Evolutionary conservation across 2,329 filamentous ascomycete genomes (phyloP), one percentile per base, ranked within the genome.

Genomic region (Sclerotinia trifoliorum): DNA sequence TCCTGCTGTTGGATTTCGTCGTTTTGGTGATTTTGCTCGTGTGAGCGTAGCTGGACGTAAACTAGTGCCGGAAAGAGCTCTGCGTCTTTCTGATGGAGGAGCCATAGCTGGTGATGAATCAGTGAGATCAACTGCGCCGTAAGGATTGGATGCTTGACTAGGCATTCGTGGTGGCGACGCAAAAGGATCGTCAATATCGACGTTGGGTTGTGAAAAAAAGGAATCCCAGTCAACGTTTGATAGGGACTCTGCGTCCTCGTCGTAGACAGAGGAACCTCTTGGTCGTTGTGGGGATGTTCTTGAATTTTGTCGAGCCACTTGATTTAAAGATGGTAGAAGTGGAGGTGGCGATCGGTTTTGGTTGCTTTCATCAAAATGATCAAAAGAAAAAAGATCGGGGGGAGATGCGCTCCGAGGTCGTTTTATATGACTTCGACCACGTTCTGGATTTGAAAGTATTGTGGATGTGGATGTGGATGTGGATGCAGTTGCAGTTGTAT

Each of bases 121-220:
- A 15, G 75, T 77, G 32, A 75, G 71, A 64, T 77, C 75, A 32
- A 77, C 70, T 15, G 75, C 13, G 49, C 44, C 46, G 46, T 39
- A 7, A 51, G 2, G 54, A 55, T 70, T 72, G 19, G 73, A 71
- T 19, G 68, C 39, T 26, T 67, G 68, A 51, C 42, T 68, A 7
- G n/a, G 13, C 44, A 66, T 39, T 39, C 10, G 55, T 60, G 24
- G 24, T 44, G 54, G 46, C n/a, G 42, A 42, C 56, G 15, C 51
- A 42, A 42, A 68, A 42, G 42, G 26, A 39, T 65, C 52, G 11
- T 49, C 48, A 21, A 48, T 55, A 21, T 48, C 39, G 26, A 56
- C 48, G 65, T n/a, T 46, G 11, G 35, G 21, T 49, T 35, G 35
- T 24, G 44, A 19, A 21, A 67, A 24, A 46, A 51, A 62, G 8